Evolutionary conservation across 2,329 filamentous ascomycete genomes (phyloP), one percentile per base, ranked within the genome.

Genomic region (Sporothrix dimorphospora): DNA sequence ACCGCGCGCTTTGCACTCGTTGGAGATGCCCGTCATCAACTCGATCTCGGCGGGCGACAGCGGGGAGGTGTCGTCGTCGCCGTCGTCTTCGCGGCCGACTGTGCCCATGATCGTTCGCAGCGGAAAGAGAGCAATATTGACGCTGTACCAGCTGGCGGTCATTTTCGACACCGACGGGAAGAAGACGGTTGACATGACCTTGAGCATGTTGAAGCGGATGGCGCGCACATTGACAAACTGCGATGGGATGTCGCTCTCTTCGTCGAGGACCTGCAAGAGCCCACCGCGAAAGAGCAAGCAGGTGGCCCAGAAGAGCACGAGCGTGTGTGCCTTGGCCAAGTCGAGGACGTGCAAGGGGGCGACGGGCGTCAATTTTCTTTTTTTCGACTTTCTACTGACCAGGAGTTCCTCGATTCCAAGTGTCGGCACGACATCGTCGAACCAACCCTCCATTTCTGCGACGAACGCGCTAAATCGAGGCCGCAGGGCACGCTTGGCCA

Each of bases 71-170:
- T 40, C 47, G 8, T 5, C 21, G 11, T 63, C 11, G n/a, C 16
- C 38, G 6, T 63, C 9, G 11, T 19, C 34, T 8, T 45, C 30
- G 0, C 30, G 40, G 14, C n/a, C 34, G 27, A 57, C 12, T 1
- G 70, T 68, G n/a, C 45, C 49, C 9, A 72, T 19, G 19, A 59
- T 38, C 9, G 53, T 53, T 1, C 70, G 51, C 30, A 72, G 53
- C n/a, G 70, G 70, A 27, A 72, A 72, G 19, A 72, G n/a, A 12
- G 51, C 70, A n/a, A 72, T 40, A 27, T 72, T 72, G 42, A 69
- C 53, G 2, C 63, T 42, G 16, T 45, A 72, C 70, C 70, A 72
- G 40, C 70, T 19, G 21, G 21, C 63, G 0, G 24, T 30, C 21
- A 19, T 7, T n/a, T 30, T 34, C 6, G 67, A 42, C 21, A 3